phyloP scores from a whole-genome alignment of 305 asterid species.

The Fraxinus angustifolia region DNA sequence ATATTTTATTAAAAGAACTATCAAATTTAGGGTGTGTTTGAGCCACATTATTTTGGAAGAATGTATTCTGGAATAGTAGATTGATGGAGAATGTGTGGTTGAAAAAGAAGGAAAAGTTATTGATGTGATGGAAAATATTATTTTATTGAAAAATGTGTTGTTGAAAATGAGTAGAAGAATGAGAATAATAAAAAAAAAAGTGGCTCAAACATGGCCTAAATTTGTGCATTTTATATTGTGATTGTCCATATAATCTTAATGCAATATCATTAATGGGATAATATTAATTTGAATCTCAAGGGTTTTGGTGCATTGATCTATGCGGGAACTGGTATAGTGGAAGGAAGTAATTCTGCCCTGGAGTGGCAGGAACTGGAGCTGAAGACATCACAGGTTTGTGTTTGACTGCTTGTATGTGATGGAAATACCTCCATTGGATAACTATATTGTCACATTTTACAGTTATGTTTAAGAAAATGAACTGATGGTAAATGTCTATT shows the following conservation, averaged over 20 bases:
- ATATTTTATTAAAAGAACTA: no score
- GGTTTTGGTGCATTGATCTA: conserved; percentile 76
- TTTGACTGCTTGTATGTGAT: not conserved
- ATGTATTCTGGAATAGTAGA: no score
- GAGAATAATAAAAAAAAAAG: no score
- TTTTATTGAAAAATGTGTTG: no score
- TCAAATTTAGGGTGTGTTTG: no score
- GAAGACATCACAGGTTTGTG: conserved; percentile 86
- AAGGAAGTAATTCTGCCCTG: conserved; percentile 72
- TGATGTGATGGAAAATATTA: no score
- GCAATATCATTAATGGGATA: not conserved
- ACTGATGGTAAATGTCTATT: conserved; percentile 2
- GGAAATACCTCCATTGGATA: not conserved
- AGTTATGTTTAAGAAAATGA: not conserved
- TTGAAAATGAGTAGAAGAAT: no score
- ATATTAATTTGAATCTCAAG: conserved; percentile 34
- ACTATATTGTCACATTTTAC: not conserved
- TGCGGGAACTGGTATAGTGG: conserved; percentile 94
- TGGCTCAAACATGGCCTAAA: no score
- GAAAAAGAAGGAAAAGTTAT: no score
- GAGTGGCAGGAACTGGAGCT: conserved; percentile 98
- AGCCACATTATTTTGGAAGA: no score
- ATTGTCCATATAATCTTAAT: not conserved
- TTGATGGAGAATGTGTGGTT: no score
- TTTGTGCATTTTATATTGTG: not conserved